Conservation (phyloP, 495 filamentous ascomycete species). For the Venustampulla echinocandica region DNA sequence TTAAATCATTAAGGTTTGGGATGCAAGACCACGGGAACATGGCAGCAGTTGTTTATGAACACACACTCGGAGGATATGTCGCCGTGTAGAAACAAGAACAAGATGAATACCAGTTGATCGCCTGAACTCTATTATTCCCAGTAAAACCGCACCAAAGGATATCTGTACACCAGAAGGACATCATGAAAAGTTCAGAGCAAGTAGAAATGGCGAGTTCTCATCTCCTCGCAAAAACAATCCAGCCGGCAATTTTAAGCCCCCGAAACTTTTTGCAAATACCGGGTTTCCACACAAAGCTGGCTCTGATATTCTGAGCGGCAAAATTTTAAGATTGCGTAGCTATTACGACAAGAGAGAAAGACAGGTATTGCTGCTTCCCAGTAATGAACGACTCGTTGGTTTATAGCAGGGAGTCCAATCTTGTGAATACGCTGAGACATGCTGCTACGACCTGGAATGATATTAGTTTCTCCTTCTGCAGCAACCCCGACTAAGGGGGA, state of each 20-base stretch:
- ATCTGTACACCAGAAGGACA: neutral
- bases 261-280: neutral
- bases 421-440: constrained; percentile 91
- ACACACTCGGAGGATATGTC: no score
- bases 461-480: constrained; percentile 33
- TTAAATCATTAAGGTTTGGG: no score
- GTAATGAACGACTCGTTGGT: neutral
- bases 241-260: neutral
- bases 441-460: constrained; percentile 60
- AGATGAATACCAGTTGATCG: no score
- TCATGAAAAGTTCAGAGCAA: neutral
- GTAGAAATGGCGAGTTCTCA: neutral
- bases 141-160: neutral
- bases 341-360: constrained; percentile 23
- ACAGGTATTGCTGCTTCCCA: neutral
- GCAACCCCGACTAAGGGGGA: constrained; percentile 16
- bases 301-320: no score
- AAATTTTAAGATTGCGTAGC: no score
- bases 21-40: no score
- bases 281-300: no score
- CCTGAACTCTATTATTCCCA: no score
- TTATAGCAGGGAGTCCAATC: constrained; percentile 87
- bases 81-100: no score
- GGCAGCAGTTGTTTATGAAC: no score
- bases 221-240: neutral